A percentile compares a stretch with the other conserved stretches of the same genome.
Evolutionary conservation across 2,329 filamentous ascomycete species (phyloP).

Genomic region (Colletotrichum nymphaeae): DNA sequence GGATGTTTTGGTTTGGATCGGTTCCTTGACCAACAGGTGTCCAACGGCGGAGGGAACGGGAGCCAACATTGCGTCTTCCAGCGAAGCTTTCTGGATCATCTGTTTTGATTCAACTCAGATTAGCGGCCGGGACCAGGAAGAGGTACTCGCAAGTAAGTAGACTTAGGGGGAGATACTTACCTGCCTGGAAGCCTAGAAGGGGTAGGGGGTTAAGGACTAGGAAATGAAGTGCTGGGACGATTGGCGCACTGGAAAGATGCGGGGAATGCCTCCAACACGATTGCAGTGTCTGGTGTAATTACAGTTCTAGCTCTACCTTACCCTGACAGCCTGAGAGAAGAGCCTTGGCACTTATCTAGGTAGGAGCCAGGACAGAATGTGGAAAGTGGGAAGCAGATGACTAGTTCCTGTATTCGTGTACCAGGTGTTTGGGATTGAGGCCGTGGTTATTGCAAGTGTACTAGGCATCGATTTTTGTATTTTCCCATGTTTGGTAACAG

Average conservation of each 20-base stretch:
- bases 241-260: not conserved
- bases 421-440: not conserved
- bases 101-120: conserved; percentile 18
- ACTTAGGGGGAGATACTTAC: not conserved
- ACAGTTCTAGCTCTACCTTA: not conserved
- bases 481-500: not conserved
- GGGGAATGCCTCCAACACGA: conserved; percentile 20
- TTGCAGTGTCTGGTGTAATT: not conserved
- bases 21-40: conserved; percentile 1
- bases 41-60: conserved; percentile 13
- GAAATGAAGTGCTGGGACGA: conserved; percentile 28
- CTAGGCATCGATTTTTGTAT: not conserved
- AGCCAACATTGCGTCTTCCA: conserved; percentile 1
- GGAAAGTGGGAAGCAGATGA: not conserved
- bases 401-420: not conserved
- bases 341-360: not conserved
- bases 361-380: not conserved
- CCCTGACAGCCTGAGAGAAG: not conserved
- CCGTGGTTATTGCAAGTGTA: not conserved
- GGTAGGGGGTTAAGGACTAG: conserved; percentile 1
- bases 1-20: not conserved
- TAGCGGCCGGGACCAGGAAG: conserved; percentile 25
- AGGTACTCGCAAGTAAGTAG: not conserved
- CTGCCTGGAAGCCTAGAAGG: not conserved
- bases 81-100: conserved; percentile 29